A percentile compares a stretch with the other conserved stretches of the same genome.
Conservation (phyloP, 2,329 filamentous ascomycete genomes). For the Epichloe sibirici region DNA sequence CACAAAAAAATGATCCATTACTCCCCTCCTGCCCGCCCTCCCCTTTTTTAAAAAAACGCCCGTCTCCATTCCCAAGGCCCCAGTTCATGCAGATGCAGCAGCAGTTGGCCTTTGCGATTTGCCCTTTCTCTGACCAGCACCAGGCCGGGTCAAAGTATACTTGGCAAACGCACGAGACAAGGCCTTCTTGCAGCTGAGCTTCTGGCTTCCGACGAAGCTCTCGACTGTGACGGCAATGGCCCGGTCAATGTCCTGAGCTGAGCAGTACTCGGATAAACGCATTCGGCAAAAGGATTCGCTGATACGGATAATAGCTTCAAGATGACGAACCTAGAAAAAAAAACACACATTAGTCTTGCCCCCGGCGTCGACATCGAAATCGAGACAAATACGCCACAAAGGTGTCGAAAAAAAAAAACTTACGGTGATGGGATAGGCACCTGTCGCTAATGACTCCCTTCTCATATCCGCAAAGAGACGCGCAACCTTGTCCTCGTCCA, state of each 20-base stretch:
- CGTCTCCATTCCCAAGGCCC: not conserved
- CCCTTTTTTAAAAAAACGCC: not conserved
- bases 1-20: not conserved
- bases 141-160: slow-evolving; percentile 55
- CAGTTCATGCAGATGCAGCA: not conserved
- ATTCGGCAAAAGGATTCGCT: slow-evolving; percentile 93
- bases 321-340: slow-evolving; percentile 70
- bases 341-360: slow-evolving; percentile 1
- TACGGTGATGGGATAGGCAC: slow-evolving; percentile 96
- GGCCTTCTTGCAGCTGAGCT: slow-evolving; percentile 95
- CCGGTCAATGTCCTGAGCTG: slow-evolving; percentile 80
- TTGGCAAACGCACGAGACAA: slow-evolving; percentile 91
- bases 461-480: slow-evolving; percentile 94
- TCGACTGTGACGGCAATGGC: slow-evolving; percentile 95
- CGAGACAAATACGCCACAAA: not conserved
- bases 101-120: slow-evolving; percentile 1
- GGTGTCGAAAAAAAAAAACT: slow-evolving; percentile 26
- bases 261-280: slow-evolving; percentile 94
- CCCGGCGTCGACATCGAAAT: not conserved
- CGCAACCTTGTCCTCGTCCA: slow-evolving; percentile 94
- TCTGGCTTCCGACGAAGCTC: slow-evolving; percentile 90
- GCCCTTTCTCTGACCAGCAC: slow-evolving; percentile 17
- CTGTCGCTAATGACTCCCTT: slow-evolving; percentile 81
- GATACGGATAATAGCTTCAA: slow-evolving; percentile 96
- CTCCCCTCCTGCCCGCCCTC: too few relatives aligned